These are phyloP conservation scores for Begonia masoniana DNA, from an alignment of 306 rosid genomes.

Conservation along the genomic window DNA sequence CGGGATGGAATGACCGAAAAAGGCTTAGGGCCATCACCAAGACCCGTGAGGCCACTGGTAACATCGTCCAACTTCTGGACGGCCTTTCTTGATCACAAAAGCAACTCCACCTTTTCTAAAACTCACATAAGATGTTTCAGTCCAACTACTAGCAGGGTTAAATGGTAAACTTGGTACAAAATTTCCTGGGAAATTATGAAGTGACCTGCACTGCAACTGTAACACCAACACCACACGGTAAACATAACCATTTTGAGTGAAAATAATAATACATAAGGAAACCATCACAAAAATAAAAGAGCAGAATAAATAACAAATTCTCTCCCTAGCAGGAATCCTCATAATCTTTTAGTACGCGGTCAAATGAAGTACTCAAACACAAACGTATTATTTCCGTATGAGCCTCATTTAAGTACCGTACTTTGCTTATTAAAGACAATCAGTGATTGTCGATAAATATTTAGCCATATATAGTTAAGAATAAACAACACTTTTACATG, in stretches of 20 bases:
- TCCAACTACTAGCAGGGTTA: conserved; percentile 12
- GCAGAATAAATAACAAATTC: background rate
- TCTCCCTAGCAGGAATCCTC: too few relatives aligned
- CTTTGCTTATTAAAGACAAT: background rate
- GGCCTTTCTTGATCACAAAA: conserved; percentile 12
- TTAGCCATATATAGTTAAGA: too few relatives aligned
- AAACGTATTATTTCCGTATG: background rate
- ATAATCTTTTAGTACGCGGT: background rate
- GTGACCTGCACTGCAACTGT: conserved; percentile 47
- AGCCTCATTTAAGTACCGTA: background rate
- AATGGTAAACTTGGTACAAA: conserved; percentile 18
- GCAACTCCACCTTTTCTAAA: conserved; percentile 18
- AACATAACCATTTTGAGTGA: conserved; percentile 1
- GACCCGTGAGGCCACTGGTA: conserved; percentile 10
- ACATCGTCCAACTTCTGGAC: conserved; percentile 9
- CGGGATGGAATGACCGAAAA: conserved; percentile 6
- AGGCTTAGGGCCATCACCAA: conserved; percentile 11
- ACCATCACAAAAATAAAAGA: background rate
- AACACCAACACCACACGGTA: conserved; percentile 10
- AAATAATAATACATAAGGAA: background rate
- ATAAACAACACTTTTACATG: too few relatives aligned
- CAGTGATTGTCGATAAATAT: background rate
- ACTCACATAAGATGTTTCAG: conserved; percentile 20
- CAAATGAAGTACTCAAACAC: background rate
- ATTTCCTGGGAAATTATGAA: conserved; percentile 18